Base-by-base conservation (phyloP, 148 eudicot species). In the Hydrangea macrophylla region DNA sequence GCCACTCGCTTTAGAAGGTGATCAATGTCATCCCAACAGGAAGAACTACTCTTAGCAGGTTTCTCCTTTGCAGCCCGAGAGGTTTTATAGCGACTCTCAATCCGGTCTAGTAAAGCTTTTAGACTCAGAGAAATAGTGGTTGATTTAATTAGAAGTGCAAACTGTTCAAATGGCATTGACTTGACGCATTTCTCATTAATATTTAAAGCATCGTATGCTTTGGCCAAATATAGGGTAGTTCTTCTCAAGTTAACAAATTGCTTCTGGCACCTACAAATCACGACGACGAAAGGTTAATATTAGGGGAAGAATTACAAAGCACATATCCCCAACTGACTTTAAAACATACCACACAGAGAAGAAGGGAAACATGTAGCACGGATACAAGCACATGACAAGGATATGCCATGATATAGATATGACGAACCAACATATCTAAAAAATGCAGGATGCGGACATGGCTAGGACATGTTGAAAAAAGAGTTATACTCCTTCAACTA, bases 1-100 rank as follows among this genome's bases (percentile, higher is more conserved):
- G 80, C 83, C 72, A 94, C 97, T 73, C 90, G 96, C 80, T 82
- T 89, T 40, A 94, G 88, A 42, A 94, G 93, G 73, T 88, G 99
- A 79, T 80, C 90, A 65, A 94, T 85, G 73, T 94, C 87, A 84
- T 85, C 85, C 81, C 72, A 44, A 61, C 79, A 70, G 51, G 72
- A 73, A 64, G 80, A 64, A 71, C 62, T 69, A 79, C 72, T 37
- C 58, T 78, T 72, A 44, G 72, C 71, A 64, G 80, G 67, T 69
- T 62, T 69, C 20, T 58, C n/a, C n/a, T n/a, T 62, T 48, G 72
- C 64, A 10, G 68, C 79, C 32, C 70, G 73, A 27, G 83, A 77
- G 42, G 82, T 69, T 58, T 60, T 81, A 30, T 78, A 92, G 59
- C 92, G 92, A 70, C 63, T 75, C 73, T 94, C 99, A 28, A 94